Evolutionary conservation across 306 rosid species (phyloP).

Genomic region (Betula pendula): DNA sequence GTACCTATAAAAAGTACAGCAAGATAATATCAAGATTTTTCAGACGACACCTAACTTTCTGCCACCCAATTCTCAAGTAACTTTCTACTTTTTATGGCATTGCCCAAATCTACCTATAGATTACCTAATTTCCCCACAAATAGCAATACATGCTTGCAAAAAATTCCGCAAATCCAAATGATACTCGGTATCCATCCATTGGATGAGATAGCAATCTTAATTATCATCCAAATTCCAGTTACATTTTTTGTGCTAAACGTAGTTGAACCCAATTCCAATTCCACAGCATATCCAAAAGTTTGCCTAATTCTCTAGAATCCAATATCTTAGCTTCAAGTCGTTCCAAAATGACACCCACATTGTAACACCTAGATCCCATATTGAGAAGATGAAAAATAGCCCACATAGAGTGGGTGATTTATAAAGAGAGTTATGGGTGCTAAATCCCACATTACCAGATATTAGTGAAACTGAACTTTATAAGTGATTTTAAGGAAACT

Average conservation of each 20-base stretch:
- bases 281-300: background rate
- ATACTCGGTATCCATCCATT: background rate
- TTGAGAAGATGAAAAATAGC: too few relatives aligned
- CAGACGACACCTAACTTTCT: background rate
- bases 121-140: background rate
- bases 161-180: background rate
- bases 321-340: background rate
- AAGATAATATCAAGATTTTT: background rate
- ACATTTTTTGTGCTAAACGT: background rate
- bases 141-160: background rate
- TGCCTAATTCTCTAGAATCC: background rate
- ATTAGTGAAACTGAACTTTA: too few relatives aligned
- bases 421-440: too few relatives aligned
- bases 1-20: conserved; percentile 43
- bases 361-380: too few relatives aligned
- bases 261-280: background rate
- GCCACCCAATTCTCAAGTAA: background rate
- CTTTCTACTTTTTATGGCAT: background rate
- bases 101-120: background rate
- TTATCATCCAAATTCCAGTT: background rate
- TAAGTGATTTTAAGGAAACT: too few relatives aligned
- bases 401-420: too few relatives aligned
- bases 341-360: background rate
- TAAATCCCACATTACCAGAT: too few relatives aligned
- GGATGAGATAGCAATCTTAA: background rate